Conservation (phyloP, 2,329 filamentous ascomycete species). For the Aspergillus bombycis region DNA sequence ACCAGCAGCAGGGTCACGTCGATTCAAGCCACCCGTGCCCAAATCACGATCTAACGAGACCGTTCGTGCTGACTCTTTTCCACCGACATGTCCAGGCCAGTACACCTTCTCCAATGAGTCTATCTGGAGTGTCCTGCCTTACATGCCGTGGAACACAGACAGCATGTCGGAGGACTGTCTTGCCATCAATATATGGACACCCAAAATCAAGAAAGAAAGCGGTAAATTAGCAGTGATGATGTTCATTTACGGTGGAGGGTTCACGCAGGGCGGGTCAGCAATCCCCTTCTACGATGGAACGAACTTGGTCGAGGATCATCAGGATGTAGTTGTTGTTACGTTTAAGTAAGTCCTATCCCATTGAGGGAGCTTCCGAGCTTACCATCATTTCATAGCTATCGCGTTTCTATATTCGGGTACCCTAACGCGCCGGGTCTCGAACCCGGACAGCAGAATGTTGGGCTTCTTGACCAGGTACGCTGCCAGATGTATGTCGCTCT, state of each 20-base stretch:
- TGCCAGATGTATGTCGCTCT: no score
- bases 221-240: constrained; percentile 20
- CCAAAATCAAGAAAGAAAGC: constrained; percentile 5
- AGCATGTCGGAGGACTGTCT: constrained; percentile 25
- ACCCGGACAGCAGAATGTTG: constrained; percentile 17
- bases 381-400: constrained; percentile 13
- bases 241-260: constrained; percentile 24
- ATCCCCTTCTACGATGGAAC: constrained; percentile 17
- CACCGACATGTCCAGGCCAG: constrained; percentile 15
- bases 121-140: constrained; percentile 22
- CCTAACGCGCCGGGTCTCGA: constrained; percentile 20
- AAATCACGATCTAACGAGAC: constrained; percentile 29
- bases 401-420: constrained; percentile 24
- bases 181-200: constrained; percentile 23
- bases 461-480: constrained; percentile 22
- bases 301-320: constrained; percentile 18
- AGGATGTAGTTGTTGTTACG: constrained; percentile 21
- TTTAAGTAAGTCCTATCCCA: constrained; percentile 15
- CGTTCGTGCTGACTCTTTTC: constrained; percentile 27
- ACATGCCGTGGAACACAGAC: constrained; percentile 14
- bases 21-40: constrained; percentile 42
- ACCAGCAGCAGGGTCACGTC: constrained; percentile 45
- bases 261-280: constrained; percentile 16
- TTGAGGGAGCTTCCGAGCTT: not conserved
- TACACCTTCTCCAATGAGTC: constrained; percentile 15